Percentiles rank a stretch among this genome's conserved stretches.
phyloP scores from a whole-genome alignment of 331 rosid genomes.

The Rhamnella rubrinervis region DNA sequence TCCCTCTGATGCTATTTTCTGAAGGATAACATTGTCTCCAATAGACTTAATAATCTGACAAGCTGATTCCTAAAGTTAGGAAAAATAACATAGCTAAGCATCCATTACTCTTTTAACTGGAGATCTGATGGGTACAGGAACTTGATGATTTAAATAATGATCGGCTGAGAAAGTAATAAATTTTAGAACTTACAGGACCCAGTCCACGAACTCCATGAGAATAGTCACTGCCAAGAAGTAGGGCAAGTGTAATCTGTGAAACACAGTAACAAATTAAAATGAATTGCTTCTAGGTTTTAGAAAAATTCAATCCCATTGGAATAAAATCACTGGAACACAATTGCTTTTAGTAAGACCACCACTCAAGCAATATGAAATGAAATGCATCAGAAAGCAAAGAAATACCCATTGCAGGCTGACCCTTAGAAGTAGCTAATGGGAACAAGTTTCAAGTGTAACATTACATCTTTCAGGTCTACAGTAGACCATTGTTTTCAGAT shows the following conservation, averaged over 20 bases:
- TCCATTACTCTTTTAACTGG: constrained; percentile 11
- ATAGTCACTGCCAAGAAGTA: constrained; percentile 84
- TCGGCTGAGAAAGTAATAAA: constrained; percentile 1
- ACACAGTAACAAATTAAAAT: constrained; percentile 28
- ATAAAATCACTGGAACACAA: background rate
- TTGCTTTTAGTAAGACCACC: background rate
- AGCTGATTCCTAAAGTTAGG: constrained; percentile 59
- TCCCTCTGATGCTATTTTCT: constrained; percentile 71
- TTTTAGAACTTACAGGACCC: constrained; percentile 59
- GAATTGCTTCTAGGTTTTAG: background rate
- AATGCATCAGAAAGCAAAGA: background rate
- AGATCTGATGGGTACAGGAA: background rate
- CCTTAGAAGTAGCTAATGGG: background rate
- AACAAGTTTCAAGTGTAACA: background rate
- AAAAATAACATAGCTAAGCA: constrained; percentile 21
- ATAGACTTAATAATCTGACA: constrained; percentile 65
- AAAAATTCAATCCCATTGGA: background rate
- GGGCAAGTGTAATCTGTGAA: constrained; percentile 70
- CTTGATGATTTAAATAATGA: constrained; percentile 2
- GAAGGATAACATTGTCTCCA: constrained; percentile 63
- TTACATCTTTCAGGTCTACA: no score
- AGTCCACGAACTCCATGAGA: constrained; percentile 66
- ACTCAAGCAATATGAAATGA: background rate
- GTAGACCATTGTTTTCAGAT: background rate
- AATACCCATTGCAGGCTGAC: background rate